Evolutionary conservation across 2,329 filamentous ascomycete species (phyloP).

Genomic region (Penicillium glabrum): DNA sequence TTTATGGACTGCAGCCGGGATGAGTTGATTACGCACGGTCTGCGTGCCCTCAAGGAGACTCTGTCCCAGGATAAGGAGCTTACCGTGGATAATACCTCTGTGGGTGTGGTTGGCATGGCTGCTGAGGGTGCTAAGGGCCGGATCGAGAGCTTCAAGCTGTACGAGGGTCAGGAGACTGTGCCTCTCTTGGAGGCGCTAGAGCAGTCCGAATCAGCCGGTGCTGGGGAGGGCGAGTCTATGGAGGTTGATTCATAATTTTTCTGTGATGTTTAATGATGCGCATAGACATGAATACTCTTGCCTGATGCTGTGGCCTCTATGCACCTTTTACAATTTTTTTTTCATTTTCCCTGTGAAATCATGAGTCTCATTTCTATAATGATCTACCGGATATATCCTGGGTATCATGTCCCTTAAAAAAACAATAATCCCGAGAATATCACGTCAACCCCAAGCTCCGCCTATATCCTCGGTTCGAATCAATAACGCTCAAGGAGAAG

Average conservation of each 20-base stretch:
- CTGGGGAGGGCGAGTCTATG: slow-evolving; percentile 50
- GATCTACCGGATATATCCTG: background rate
- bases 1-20: slow-evolving; percentile 77
- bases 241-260: slow-evolving; percentile 54
- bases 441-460: background rate
- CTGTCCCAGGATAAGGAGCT: slow-evolving; percentile 96
- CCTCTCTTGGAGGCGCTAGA: slow-evolving; percentile 76
- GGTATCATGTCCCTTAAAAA: background rate
- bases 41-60: slow-evolving; percentile 91
- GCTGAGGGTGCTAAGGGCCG: slow-evolving; percentile 53
- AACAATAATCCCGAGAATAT: background rate
- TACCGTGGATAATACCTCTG: slow-evolving; percentile 93
- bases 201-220: slow-evolving; percentile 45
- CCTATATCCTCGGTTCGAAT: background rate
- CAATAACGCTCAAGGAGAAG: background rate
- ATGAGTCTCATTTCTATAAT: slow-evolving; percentile 1
- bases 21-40: slow-evolving; percentile 85
- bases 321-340: background rate
- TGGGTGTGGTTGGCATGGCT: slow-evolving; percentile 74
- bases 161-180: slow-evolving; percentile 83
- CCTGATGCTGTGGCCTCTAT: slow-evolving; percentile 17
- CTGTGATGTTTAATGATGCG: slow-evolving; percentile 26
- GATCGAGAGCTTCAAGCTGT: slow-evolving; percentile 82
- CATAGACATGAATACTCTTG: slow-evolving; percentile 32
- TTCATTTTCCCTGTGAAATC: background rate